Evolutionary conservation across 176 grass and related monocot species (phyloP).

Genomic region (Aechmea fasciata): DNA sequence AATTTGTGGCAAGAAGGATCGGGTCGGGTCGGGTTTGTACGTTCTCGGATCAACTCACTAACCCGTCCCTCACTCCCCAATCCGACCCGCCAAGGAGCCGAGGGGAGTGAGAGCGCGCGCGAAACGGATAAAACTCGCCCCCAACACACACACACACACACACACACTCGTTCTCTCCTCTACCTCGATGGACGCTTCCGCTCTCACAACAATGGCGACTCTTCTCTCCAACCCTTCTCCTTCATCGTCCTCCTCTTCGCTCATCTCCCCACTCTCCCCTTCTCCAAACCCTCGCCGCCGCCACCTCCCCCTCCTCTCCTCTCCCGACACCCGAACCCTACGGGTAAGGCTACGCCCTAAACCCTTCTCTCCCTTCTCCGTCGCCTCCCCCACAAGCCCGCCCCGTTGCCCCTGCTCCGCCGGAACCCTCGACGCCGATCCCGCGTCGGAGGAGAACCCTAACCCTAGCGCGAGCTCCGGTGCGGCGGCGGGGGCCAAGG

Average conservation of each 20-base stretch:
- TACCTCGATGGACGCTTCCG: neutral
- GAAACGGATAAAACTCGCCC: neutral
- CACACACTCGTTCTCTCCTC: neutral
- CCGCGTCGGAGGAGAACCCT: neutral
- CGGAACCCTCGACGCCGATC: neutral
- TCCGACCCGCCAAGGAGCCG: too few species aligned
- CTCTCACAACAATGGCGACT: neutral
- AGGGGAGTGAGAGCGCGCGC: too few species aligned
- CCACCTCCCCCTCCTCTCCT: neutral
- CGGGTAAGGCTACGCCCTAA: neutral
- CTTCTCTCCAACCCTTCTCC: neutral
- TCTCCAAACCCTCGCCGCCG: constrained; percentile 5
- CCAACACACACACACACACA: too few species aligned
- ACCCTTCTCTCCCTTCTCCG: constrained; percentile 3
- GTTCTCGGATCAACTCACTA: too few species aligned
- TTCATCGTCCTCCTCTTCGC: neutral
- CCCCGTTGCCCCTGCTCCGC: constrained; percentile 22
- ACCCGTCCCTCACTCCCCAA: too few species aligned
- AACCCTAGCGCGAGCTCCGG: neutral
- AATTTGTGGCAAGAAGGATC: too few species aligned
- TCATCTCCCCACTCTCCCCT: constrained; percentile 2
- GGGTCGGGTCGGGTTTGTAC: too few species aligned
- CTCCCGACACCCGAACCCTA: neutral
- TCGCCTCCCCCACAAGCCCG: constrained; percentile 18
- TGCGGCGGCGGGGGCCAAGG: neutral